Evolutionary conservation across 371 early-diverging fungal genomes (phyloP), one percentile per base, ranked within the genome.

Genomic region (Massospora cicadina): DNA sequence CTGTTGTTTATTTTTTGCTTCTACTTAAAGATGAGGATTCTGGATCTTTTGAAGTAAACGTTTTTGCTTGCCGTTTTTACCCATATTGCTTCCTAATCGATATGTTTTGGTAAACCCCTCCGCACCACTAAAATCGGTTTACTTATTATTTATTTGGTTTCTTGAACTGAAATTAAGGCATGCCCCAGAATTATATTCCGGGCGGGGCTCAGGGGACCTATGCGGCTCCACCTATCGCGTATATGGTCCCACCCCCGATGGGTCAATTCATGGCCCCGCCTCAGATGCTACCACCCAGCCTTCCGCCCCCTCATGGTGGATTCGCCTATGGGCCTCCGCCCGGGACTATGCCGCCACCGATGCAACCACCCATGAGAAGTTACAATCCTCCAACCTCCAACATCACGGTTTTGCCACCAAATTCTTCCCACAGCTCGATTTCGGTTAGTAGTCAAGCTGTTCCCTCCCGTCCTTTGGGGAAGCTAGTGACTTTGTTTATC

Each of bases 401-500:
- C 43, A 43, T 43, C 43, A 43, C 43, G 5, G 17, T 43, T 43
- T 43, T 43, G 43, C 43, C 43, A 17, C 43, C 43, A 43, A 43
- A 43, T 17, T 43, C 43, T 43, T 43, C 43, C 43, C 43, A 43
- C 17, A 17, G 43, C 17, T 43, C 43, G 17, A 43, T 43, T 43
- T 10, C 43, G 10, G 17, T 43, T 17, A 43, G 43, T 43, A 43
- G 43, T 17, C 43, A 43, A 43, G 10, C 43, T 17, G 17, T 17
- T 43, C 43, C 43, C 17, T 43, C 43, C n/a, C n/a, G 54, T 29
- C 66, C 66, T 54, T 33, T 71, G 0, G 86, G 84, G 24, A 86
- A 84, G 67, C 68, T 83, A 28, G 83, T 81, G 13, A 87, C 86
- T 1, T 70, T 88, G 0, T 90, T 87, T 70, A 81, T 90, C 24